These are phyloP conservation scores for Quercus alba DNA, from an alignment of 306 rosid species.

Conservation along the genomic window DNA sequence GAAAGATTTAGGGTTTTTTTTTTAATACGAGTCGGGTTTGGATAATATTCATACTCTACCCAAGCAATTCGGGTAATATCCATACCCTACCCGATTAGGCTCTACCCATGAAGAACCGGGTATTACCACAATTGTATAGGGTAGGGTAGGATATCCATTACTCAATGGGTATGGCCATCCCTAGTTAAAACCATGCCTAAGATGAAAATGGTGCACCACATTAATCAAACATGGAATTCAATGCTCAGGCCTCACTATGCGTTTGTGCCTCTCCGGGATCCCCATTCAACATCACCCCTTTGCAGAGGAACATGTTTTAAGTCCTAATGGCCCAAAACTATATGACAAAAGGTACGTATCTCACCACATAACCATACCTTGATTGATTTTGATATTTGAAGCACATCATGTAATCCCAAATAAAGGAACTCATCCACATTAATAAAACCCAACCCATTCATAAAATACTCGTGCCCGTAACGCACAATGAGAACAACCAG, in stretches of 20 bases:
- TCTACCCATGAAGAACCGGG: too few relatives aligned
- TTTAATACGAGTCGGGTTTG: too few relatives aligned
- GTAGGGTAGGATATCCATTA: too few relatives aligned
- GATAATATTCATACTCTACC: too few relatives aligned
- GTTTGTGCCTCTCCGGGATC: conserved; percentile 63
- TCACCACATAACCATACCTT: conserved; percentile 25
- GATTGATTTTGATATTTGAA: conserved; percentile 25
- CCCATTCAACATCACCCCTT: conserved; percentile 57
- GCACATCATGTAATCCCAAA: conserved; percentile 22
- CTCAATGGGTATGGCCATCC: too few relatives aligned
- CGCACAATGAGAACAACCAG: conserved; percentile 78
- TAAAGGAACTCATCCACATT: conserved; percentile 74
- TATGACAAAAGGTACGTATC: conserved; percentile 43
- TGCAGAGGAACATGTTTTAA: conserved; percentile 26
- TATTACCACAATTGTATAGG: too few relatives aligned
- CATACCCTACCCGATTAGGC: too few relatives aligned
- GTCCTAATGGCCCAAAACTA: conserved; percentile 74
- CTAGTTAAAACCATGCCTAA: conserved; percentile 31
- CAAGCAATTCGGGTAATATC: too few relatives aligned
- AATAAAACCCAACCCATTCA: conserved; percentile 68
- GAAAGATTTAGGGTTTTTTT: too few relatives aligned
- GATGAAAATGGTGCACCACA: conserved; percentile 79
- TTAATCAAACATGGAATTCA: conserved; percentile 54
- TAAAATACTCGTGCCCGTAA: conserved; percentile 49
- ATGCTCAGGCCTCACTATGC: conserved; percentile 67